A percentile compares a stretch with the other conserved stretches of the same genome.
These are phyloP conservation scores for Aspergillus luchuensis DNA, from an alignment of 2,329 filamentous ascomycete species.

Conservation along the genomic window DNA sequence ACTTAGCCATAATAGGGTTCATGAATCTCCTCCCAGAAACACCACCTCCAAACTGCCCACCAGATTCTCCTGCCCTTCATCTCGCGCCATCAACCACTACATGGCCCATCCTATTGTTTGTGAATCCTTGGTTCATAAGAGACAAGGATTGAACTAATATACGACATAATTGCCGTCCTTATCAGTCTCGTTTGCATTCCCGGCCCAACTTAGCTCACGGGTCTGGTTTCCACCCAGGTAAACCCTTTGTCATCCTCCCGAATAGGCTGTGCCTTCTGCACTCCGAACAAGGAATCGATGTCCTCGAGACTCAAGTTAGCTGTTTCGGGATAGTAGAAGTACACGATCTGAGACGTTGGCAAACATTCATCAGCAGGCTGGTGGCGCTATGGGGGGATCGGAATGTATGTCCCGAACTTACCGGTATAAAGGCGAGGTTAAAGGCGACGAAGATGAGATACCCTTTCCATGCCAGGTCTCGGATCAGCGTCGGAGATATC, in stretches of 20 bases:
- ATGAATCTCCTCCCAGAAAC: not conserved
- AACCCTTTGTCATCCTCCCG: not conserved
- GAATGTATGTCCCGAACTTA: conserved; percentile 24
- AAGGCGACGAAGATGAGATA: conserved; percentile 42
- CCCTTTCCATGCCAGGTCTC: conserved; percentile 37
- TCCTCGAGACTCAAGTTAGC: conserved; percentile 48
- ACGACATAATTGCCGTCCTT: not conserved
- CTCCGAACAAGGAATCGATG: conserved; percentile 47
- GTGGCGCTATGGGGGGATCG: not conserved
- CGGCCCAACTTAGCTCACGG: not conserved
- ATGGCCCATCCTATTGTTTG: not conserved
- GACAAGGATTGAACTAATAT: not conserved
- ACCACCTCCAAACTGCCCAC: not conserved
- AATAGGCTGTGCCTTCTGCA: conserved; percentile 10
- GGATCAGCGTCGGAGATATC: conserved; percentile 38
- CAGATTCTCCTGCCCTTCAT: not conserved
- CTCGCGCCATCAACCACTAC: not conserved
- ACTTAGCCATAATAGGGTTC: not conserved
- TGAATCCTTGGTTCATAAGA: not conserved
- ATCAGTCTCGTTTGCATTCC: not conserved
- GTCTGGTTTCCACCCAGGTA: conserved; percentile 2
- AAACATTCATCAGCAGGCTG: not conserved
- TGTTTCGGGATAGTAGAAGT: conserved; percentile 52
- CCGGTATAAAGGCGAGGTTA: conserved; percentile 38
- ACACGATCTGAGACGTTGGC: conserved; percentile 38